phyloP scores from a whole-genome alignment of 2,329 filamentous ascomycete species.

The Xylaria sp. region DNA sequence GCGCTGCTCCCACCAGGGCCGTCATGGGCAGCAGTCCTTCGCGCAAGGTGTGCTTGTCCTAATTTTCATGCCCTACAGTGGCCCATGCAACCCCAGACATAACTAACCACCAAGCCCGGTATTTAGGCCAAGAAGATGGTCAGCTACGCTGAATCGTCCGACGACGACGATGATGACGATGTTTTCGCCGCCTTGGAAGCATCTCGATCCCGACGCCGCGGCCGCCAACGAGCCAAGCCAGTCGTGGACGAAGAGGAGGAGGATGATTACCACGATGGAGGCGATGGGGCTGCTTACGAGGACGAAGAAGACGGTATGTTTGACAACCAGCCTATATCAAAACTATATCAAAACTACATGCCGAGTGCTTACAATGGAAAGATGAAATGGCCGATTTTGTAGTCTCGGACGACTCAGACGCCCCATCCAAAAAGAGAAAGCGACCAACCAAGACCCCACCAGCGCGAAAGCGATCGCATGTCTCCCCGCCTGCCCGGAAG shows the following conservation, averaged over 20 bases:
- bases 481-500: constrained; percentile 51
- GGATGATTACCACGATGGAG: constrained; percentile 68
- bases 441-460: constrained; percentile 58
- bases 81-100: too few relatives aligned
- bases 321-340: too few relatives aligned
- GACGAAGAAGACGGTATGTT: constrained; percentile 68
- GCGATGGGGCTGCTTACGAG: constrained; percentile 62
- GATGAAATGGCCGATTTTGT: constrained; percentile 86
- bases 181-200: constrained; percentile 60
- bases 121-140: constrained; percentile 61
- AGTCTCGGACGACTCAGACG: constrained; percentile 84
- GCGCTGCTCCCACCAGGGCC: constrained; percentile 50
- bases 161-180: constrained; percentile 78
- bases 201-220: constrained; percentile 47
- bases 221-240: constrained; percentile 61
- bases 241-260: constrained; percentile 72
- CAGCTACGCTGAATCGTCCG: constrained; percentile 86
- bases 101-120: neutral
- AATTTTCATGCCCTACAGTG: neutral
- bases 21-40: constrained; percentile 71
- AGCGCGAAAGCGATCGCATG: constrained; percentile 67
- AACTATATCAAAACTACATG: too few relatives aligned
- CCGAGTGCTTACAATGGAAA: constrained; percentile 32
- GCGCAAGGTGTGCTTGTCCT: constrained; percentile 67
- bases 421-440: constrained; percentile 76